Evolutionary conservation across 108 stramenopile species (phyloP), one percentile per base, ranked within the genome.

Genomic region (Skeletonema grethae): DNA sequence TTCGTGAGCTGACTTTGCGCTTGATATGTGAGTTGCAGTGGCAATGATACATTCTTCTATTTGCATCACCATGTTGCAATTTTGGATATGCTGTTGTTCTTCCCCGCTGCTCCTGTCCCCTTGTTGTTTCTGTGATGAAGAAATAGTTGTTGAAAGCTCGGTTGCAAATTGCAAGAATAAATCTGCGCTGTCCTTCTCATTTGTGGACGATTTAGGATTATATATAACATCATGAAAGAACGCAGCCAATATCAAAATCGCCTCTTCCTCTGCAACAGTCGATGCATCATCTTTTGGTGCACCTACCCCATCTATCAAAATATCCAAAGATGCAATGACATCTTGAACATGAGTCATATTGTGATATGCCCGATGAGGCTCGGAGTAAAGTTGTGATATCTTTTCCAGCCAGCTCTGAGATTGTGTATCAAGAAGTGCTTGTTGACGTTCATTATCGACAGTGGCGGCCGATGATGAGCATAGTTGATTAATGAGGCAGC

Each of bases 141-240:
- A 39, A 28, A 72, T 64, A 25, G 34, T 22, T 28, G 1, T 4
- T 5, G 10, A 58, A 10, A 86, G 18, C 9, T 82, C 71, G 7
- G 72, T 43, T 31, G 48, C 79, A 77, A 93, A 90, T n/a, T 86
- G 66, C 25, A 75, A 65, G 73, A 91, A 95, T 24, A 92, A 56
- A 43, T 74, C 59, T 4, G 90, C 90, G 63, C 89, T 90, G 24
- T 92, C 87, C 62, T 76, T 80, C 77, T 95, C 93, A 75, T 95
- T 92, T 7, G 75, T 83, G 18, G 79, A 57, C 34, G 88, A 89
- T 58, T 72, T 84, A 16, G 88, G 77, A 79, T 95, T 76, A 80
- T 95, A 95, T 36, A 95, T 81, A 9, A 82, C 88, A 83, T 95
- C 93, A 75, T 95, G 93, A 74, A 95, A 95, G 63, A 95, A 92